phyloP scores from a whole-genome alignment of 495 filamentous ascomycete genomes.

The Echria macrotheca region DNA sequence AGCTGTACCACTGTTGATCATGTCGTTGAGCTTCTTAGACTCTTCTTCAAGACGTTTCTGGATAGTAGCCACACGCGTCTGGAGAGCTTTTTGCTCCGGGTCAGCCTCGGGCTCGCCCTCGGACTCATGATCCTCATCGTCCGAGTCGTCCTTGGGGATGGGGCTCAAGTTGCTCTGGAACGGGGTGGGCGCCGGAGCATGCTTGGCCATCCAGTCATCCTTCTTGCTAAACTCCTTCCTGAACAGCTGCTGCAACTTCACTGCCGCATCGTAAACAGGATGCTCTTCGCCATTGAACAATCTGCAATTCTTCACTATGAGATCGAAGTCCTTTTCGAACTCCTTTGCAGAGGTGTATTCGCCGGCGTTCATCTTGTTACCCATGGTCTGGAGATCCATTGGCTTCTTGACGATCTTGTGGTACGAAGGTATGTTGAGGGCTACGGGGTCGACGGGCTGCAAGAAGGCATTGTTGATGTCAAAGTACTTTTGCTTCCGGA shows the following conservation, averaged over 20 bases:
- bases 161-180: slow-evolving; percentile 20
- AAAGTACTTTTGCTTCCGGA: slow-evolving; percentile 68
- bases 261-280: slow-evolving; percentile 62
- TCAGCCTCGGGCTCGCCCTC: slow-evolving; percentile 31
- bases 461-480: slow-evolving; percentile 65
- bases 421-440: slow-evolving; percentile 88
- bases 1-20: slow-evolving; percentile 64
- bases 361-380: slow-evolving; percentile 68
- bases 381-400: slow-evolving; percentile 84
- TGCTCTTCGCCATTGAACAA: slow-evolving; percentile 85
- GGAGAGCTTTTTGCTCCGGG: slow-evolving; percentile 17
- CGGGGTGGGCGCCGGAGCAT: slow-evolving; percentile 55
- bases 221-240: slow-evolving; percentile 68
- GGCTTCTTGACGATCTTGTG: slow-evolving; percentile 91
- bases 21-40: slow-evolving; percentile 58
- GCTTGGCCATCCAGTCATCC: slow-evolving; percentile 66
- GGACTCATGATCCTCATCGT: slow-evolving; percentile 40
- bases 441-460: slow-evolving; percentile 84
- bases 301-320: slow-evolving; percentile 85
- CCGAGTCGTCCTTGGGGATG: slow-evolving; percentile 55
- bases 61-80: slow-evolving; percentile 17
- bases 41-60: slow-evolving; percentile 45
- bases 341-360: slow-evolving; percentile 80
- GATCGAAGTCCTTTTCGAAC: slow-evolving; percentile 73
- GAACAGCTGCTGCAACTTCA: slow-evolving; percentile 66